phyloP scores from a whole-genome alignment of 768 basidiomycete genomes.

The Trametes meyenii region DNA sequence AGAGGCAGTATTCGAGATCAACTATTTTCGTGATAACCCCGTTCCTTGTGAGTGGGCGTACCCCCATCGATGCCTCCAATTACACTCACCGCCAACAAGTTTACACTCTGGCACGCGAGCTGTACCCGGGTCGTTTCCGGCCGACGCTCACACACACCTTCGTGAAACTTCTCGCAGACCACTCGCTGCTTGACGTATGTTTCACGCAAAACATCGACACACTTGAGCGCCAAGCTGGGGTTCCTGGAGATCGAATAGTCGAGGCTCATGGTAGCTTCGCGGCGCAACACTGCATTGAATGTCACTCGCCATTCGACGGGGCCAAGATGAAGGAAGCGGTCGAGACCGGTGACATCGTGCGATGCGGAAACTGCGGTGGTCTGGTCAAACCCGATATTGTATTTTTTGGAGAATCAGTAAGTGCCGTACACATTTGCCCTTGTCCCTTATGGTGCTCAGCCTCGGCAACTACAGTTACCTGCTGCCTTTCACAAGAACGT shows the following conservation, averaged over 20 bases:
- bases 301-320: slow-evolving; percentile 58
- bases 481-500: slow-evolving; percentile 63
- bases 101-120: slow-evolving; percentile 89
- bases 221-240: slow-evolving; percentile 81
- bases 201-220: slow-evolving; percentile 96
- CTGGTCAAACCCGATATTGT: slow-evolving; percentile 94
- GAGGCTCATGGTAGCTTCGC: slow-evolving; percentile 99
- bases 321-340: slow-evolving; percentile 71
- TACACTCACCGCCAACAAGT: slow-evolving; percentile 43
- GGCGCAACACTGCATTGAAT: slow-evolving; percentile 79
- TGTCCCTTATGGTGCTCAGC: background rate
- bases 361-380: slow-evolving; percentile 68
- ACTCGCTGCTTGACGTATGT: slow-evolving; percentile 70
- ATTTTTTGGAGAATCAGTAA: slow-evolving; percentile 83
- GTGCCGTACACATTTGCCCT: slow-evolving; percentile 28
- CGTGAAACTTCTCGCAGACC: slow-evolving; percentile 75
- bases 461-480: slow-evolving; percentile 61
- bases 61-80: background rate
- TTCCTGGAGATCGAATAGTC: slow-evolving; percentile 73
- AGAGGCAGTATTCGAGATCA: slow-evolving; percentile 94
- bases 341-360: slow-evolving; percentile 62
- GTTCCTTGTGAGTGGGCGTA: slow-evolving; percentile 61
- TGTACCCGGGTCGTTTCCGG: slow-evolving; percentile 88
- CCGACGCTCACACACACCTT: slow-evolving; percentile 93
- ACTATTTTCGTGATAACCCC: slow-evolving; percentile 80